Evolutionary conservation across 2,329 filamentous ascomycete genomes (phyloP).

Genomic region (Hypoxylon sp.): DNA sequence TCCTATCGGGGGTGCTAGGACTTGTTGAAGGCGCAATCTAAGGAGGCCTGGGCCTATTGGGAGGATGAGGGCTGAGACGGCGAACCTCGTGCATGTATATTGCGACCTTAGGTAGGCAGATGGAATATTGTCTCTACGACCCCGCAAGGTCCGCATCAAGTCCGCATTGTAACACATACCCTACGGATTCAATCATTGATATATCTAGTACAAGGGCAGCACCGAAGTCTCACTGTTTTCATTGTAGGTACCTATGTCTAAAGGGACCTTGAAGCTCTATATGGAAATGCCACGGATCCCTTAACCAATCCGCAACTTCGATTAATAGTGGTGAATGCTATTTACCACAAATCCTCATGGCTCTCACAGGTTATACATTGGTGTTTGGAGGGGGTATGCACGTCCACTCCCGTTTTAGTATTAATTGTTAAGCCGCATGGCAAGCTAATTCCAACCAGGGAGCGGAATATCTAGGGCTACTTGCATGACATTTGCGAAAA

Average conservation of each 20-base stretch:
- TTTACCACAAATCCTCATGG: background rate
- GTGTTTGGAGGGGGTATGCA: constrained; percentile 24
- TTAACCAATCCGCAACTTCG: background rate
- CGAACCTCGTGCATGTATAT: no score
- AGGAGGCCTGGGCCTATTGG: no score
- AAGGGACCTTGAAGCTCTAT: background rate
- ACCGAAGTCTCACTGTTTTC: no score
- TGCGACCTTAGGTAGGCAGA: no score
- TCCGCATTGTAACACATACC: no score
- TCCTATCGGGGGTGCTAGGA: no score
- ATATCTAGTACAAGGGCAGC: no score
- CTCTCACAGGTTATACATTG: constrained; percentile 9
- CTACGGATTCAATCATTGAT: no score
- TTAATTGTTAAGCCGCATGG: background rate
- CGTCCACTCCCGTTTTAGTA: background rate
- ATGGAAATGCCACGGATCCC: background rate
- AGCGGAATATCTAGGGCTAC: constrained; percentile 29
- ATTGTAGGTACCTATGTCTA: background rate
- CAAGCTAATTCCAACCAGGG: constrained; percentile 14
- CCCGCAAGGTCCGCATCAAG: no score
- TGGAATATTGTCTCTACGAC: no score
- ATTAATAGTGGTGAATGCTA: background rate
- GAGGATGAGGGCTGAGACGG: no score
- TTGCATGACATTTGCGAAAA: constrained; percentile 33
- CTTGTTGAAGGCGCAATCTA: no score